A percentile compares a stretch with the other conserved stretches of the same genome.
Conservation (phyloP, 2,329 filamentous ascomycete species). For the Cercospora sp. region DNA sequence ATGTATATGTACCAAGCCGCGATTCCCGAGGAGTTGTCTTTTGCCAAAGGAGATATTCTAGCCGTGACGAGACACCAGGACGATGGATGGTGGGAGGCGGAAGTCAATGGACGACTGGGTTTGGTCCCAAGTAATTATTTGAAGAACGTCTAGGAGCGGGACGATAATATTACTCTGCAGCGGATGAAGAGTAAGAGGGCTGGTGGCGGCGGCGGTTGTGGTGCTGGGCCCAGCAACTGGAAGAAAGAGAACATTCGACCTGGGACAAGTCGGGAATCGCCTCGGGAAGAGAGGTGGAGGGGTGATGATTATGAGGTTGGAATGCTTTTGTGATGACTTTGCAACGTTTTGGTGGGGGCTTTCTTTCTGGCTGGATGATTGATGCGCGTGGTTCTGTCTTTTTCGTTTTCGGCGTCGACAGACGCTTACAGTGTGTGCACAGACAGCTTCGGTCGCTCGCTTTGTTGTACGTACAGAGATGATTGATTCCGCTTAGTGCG, state of each 20-base stretch:
- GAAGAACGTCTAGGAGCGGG: constrained; percentile 52
- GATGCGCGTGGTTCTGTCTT: not conserved
- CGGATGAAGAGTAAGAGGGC: not conserved
- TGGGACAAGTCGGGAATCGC: not conserved
- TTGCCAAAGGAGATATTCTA: constrained; percentile 87
- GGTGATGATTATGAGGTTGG: constrained; percentile 2
- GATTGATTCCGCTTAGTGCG: not conserved
- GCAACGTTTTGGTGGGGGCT: not conserved
- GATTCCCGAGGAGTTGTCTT: constrained; percentile 91
- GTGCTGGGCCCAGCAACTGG: not conserved
- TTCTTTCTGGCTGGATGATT: not conserved
- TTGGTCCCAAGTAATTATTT: constrained; percentile 69
- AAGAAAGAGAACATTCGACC: constrained; percentile 7
- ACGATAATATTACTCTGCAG: not conserved
- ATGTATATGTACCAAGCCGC: constrained; percentile 93
- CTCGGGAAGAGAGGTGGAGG: not conserved
- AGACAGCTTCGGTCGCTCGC: not conserved
- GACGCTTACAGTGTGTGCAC: not conserved
- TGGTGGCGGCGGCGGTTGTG: not conserved
- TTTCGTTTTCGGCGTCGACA: not conserved
- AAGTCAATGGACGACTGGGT: constrained; percentile 70
- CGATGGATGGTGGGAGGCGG: constrained; percentile 99
- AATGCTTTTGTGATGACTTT: not conserved
- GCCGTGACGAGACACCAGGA: constrained; percentile 89
- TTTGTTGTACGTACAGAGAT: constrained; percentile 2